Evolutionary conservation across 805 yeast genomes (phyloP).

Genomic region (Lipomyces chichibuensis): DNA sequence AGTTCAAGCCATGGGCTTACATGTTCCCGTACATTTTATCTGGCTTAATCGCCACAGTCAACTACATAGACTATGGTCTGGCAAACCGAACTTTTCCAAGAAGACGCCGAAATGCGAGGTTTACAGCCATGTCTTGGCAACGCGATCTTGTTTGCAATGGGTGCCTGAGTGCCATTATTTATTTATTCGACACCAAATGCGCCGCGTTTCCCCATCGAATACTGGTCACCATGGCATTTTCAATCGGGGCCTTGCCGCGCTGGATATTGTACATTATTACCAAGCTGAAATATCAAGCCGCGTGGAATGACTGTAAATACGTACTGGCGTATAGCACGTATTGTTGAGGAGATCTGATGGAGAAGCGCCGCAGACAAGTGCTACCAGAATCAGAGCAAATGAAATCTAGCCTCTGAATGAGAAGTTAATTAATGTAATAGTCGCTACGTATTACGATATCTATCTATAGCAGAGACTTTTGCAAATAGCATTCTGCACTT

Average conservation of each 20-base stretch:
- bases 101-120: conserved; percentile 49
- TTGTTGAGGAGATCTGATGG: background rate
- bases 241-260: background rate
- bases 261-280: background rate
- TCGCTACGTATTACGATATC: too few relatives aligned
- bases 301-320: conserved; percentile 12
- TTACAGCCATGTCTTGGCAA: conserved; percentile 42
- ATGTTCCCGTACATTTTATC: background rate
- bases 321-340: too few relatives aligned
- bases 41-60: background rate
- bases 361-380: too few relatives aligned
- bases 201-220: conserved; percentile 39
- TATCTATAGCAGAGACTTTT: too few relatives aligned
- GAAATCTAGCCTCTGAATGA: too few relatives aligned
- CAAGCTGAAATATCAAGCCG: conserved; percentile 3
- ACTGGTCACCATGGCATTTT: conserved; percentile 20
- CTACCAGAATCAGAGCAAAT: too few relatives aligned
- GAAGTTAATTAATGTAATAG: too few relatives aligned
- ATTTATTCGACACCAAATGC: conserved; percentile 45
- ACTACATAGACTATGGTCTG: conserved; percentile 49
- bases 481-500: too few relatives aligned
- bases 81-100: conserved; percentile 59
- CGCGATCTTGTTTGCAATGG: conserved; percentile 42
- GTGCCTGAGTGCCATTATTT: conserved; percentile 48
- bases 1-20: conserved; percentile 2